Base-by-base conservation (phyloP, 2,329 filamentous ascomycete genomes). In the Pseudogymnoascus sp. region DNA sequence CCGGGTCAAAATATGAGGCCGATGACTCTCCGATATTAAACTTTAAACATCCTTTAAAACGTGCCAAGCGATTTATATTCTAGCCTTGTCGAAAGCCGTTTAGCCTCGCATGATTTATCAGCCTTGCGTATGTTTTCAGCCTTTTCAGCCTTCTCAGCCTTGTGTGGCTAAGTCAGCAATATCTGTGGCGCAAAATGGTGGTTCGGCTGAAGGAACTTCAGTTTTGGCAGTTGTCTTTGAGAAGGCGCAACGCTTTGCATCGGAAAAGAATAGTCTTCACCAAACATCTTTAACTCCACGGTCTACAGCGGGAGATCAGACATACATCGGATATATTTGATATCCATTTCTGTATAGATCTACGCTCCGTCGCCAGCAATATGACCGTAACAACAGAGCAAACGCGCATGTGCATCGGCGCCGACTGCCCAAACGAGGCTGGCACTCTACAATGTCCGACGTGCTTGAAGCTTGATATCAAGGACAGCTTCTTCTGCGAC, bases 401-500 rank as follows among this genome's bases (percentile, higher is more conserved):
- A 47, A 85, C 85, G 78, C 85, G 84, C 73, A 88, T 87, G 77
- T 99, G 95, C 75, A 81, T 88, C 63, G 90, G 95, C 60, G 81
- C 82, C 64, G 91, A 96, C 76, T 99, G 95, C 81, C 81, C 84
- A 42, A 96, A 97, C 67, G 88, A 93, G 67, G 93, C 93, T 64
- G 88, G 91, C 65, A 82, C 87, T 62, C 80, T 99, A 57, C 93
- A 97, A 76, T 99, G 95, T 77, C 95, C 95, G 63, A 97, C 91
- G 60, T 99, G 95, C 75, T 82, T 97, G 72, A 97, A 96, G 78
- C 80, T 93, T 50, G 90, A 89, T 62, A 88, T 87, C 71, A 87
- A 93, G 74, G 91, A 95, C 73, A 96, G 91, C 79, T 97, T 87
- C 78, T 99, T 97, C 79, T 99, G 95, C 80, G 92, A 92, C 28